Base-by-base conservation (phyloP, 2,329 filamentous ascomycete species). In the Arachnomyces sp. region DNA sequence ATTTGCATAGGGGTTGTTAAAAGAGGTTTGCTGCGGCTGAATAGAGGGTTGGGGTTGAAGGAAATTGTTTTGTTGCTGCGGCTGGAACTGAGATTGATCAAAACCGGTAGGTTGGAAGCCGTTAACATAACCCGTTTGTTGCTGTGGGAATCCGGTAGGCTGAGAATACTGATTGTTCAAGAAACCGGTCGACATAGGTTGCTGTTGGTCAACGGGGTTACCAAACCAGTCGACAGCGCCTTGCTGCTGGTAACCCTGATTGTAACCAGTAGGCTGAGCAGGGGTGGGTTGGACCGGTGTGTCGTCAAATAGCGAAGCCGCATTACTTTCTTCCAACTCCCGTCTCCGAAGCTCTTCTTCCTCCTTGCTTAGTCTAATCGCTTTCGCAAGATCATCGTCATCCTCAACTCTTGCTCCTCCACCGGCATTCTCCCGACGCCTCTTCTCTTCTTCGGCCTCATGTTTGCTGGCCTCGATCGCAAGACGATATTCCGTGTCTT, bases 221-320 rank as follows among this genome's bases (percentile, higher is more conserved):
- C 90, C 92, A 54, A 93, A 92, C 79, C 93, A 96, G 65, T 98
- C 92, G 13, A 98, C 92, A 9, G 87, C 86, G 42, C 84, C 84
- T 59, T 95, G 90, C 66, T 98, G 92, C 68, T 96, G 89, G 57
- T 98, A 98, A 34, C 90, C 90, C 67, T 95, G 89, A 64, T 95
- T 96, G 69, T 87, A 88, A 28, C 88, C 90, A 11, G 89, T 96
- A 31, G 78, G 79, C 65, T 89, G 86, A 28, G 84, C 77, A 53
- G 87, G 83, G 39, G 78, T 67, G 3, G 71, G 62, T 55, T 82
- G 78, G 16, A 72, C 63, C 5, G 74, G 73, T 17, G 74, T 71
- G 52, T 94, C 86, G 53, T 94, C 89, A 54, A 98, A 96, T n/a
- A 98, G 74, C 14, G 87, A 80, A 35, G 83, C 74, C 14, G 86